Conservation (phyloP, 179 eudicot species). For the Beta corolliflora region DNA sequence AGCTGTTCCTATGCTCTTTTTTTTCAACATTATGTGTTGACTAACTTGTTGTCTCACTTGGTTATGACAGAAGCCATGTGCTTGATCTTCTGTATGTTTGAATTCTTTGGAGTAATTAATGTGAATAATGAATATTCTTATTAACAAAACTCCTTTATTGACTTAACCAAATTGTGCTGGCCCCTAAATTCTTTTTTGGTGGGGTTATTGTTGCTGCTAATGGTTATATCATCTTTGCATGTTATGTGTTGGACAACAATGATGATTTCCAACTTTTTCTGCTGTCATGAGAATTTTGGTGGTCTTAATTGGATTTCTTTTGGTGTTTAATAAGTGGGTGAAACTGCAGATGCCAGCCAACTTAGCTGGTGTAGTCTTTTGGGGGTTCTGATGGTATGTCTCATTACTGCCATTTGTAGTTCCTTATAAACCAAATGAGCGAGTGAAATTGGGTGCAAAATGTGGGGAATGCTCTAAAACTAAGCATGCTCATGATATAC, state of each 20-base stretch:
- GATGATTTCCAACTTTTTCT: not conserved
- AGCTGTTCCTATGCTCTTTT: not conserved
- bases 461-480: too few relatives aligned
- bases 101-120: not conserved
- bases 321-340: not conserved
- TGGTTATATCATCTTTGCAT: not conserved
- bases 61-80: slow-evolving; percentile 15
- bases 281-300: not conserved
- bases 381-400: not conserved
- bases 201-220: slow-evolving; percentile 6
- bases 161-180: not conserved
- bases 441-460: not conserved
- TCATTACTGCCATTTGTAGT: not conserved
- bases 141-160: not conserved
- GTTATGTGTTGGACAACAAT: not conserved
- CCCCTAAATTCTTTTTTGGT: not conserved
- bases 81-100: slow-evolving; percentile 10
- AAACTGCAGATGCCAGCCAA: not conserved
- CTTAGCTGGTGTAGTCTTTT: not conserved
- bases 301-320: not conserved
- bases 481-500: too few relatives aligned
- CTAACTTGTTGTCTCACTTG: slow-evolving; percentile 10
- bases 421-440: not conserved
- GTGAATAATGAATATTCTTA: not conserved
- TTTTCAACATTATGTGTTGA: not conserved